A percentile compares a stretch with the other conserved stretches of the same genome.
Conservation (phyloP, 2,329 filamentous ascomycete genomes). For the Colletotrichum shisoi region DNA sequence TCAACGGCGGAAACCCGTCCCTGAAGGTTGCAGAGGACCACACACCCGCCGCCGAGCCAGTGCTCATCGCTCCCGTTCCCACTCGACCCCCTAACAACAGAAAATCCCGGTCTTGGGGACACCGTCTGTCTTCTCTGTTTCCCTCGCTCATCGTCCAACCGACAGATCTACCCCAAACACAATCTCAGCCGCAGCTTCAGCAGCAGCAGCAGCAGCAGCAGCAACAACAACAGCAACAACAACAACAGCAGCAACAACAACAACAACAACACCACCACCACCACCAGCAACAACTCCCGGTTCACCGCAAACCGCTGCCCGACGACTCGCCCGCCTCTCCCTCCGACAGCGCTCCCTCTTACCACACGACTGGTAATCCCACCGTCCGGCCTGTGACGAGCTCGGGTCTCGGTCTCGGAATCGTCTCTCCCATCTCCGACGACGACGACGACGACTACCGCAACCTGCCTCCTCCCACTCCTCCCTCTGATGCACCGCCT, state of each 20-base stretch:
- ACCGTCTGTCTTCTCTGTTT: conserved; percentile 50
- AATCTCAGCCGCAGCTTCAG: conserved; percentile 15
- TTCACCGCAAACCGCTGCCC: conserved; percentile 42
- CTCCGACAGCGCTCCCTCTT: conserved; percentile 34
- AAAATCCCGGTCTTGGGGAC: conserved; percentile 50
- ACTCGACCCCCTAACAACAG: conserved; percentile 39
- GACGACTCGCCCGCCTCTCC: conserved; percentile 28
- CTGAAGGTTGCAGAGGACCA: conserved; percentile 30
- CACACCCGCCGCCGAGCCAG: conserved; percentile 37
- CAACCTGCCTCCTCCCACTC: conserved; percentile 24
- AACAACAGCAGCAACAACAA: conserved; percentile 38
- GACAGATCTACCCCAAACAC: conserved; percentile 44
- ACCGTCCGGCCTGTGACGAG: conserved; percentile 29
- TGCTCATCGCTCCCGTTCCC: conserved; percentile 25
- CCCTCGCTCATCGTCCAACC: conserved; percentile 51
- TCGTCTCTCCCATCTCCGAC: conserved; percentile 9
- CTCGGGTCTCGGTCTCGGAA: conserved; percentile 27
- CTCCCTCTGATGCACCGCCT: conserved; percentile 35
- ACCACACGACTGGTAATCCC: conserved; percentile 24
- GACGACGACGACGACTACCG: background rate
- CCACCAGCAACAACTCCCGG: conserved; percentile 37
- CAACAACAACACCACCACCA: background rate
- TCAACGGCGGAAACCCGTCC: conserved; percentile 7
- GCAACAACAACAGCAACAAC: conserved; percentile 7
- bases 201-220: conserved; percentile 35